These are phyloP conservation scores for Globisporangium splendens DNA, from an alignment of 352 stramenopile species.

Conservation along the genomic window DNA sequence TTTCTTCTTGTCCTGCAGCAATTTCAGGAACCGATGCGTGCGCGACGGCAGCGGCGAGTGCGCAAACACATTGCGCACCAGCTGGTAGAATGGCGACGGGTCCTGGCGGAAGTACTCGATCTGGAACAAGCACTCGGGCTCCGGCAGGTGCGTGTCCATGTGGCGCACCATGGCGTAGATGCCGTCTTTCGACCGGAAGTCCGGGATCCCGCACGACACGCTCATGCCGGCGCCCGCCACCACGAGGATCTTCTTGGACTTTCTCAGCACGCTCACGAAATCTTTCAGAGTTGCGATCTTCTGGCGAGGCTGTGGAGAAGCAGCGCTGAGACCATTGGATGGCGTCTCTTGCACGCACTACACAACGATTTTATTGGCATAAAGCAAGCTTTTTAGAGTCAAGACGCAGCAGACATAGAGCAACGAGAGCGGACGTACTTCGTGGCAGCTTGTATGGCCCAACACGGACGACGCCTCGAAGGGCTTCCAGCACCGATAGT, in stretches of 20 bases:
- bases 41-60: slow-evolving; percentile 80
- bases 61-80: slow-evolving; percentile 84
- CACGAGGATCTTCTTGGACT: slow-evolving; percentile 87
- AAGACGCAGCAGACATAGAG: neutral
- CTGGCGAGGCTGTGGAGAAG: slow-evolving; percentile 18
- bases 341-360: slow-evolving; percentile 54
- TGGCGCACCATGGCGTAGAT: slow-evolving; percentile 83
- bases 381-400: too few species aligned
- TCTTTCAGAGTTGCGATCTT: slow-evolving; percentile 48
- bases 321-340: slow-evolving; percentile 21
- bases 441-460: slow-evolving; percentile 73
- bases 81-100: slow-evolving; percentile 95
- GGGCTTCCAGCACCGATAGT: slow-evolving; percentile 43
- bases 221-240: slow-evolving; percentile 92
- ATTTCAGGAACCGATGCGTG: slow-evolving; percentile 94
- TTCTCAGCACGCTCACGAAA: slow-evolving; percentile 67
- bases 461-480: slow-evolving; percentile 59
- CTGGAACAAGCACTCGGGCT: slow-evolving; percentile 98
- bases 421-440: slow-evolving; percentile 20
- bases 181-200: slow-evolving; percentile 94
- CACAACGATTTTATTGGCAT: too few species aligned
- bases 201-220: slow-evolving; percentile 96
- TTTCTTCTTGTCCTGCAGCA: slow-evolving; percentile 90
- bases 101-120: slow-evolving; percentile 96
- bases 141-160: slow-evolving; percentile 88